Percentiles rank a stretch among this genome's conserved stretches.
Conservation (phyloP, 1,284 basidiomycete species). For the Cryptococcus jaspeensis region DNA sequence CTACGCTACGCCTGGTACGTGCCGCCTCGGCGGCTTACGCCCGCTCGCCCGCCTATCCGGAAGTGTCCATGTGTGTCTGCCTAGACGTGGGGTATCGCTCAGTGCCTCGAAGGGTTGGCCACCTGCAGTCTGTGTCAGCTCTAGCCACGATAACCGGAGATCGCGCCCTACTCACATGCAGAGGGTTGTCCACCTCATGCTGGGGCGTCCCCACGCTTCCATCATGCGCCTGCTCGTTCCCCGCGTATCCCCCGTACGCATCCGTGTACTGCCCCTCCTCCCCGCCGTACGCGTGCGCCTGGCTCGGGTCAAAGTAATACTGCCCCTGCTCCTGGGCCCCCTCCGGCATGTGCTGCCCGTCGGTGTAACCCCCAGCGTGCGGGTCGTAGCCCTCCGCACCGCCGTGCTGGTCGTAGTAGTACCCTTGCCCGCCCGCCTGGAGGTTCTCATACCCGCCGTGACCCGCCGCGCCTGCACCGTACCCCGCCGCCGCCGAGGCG, state of each 20-base stretch:
- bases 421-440: slow-evolving; percentile 9
- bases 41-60: too few relatives aligned
- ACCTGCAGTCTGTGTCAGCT: slow-evolving; percentile 6
- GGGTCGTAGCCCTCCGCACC: slow-evolving; percentile 8
- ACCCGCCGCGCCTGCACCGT: slow-evolving; percentile 18
- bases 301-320: slow-evolving; percentile 46
- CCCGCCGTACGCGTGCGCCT: slow-evolving; percentile 27
- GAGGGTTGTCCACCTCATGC: slow-evolving; percentile 27
- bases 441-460: slow-evolving; percentile 25
- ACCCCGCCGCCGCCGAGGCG: slow-evolving; percentile 25
- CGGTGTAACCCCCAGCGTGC: slow-evolving; percentile 11
- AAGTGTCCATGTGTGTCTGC: too few relatives aligned
- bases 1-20: too few relatives aligned
- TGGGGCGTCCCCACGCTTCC: slow-evolving; percentile 31
- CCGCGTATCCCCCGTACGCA: slow-evolving; percentile 24
- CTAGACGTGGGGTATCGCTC: background rate
- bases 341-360: background rate
- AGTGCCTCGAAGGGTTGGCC: slow-evolving; percentile 16
- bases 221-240: slow-evolving; percentile 10
- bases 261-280: slow-evolving; percentile 16
- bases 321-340: slow-evolving; percentile 19
- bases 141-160: too few relatives aligned
- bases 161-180: slow-evolving; percentile 5
- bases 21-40: too few relatives aligned
- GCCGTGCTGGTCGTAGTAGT: slow-evolving; percentile 7